A percentile compares a stretch with the other conserved stretches of the same genome.
Conservation (phyloP, 192 early-diverging fungal species). For the Helicostylum pulchrum region DNA sequence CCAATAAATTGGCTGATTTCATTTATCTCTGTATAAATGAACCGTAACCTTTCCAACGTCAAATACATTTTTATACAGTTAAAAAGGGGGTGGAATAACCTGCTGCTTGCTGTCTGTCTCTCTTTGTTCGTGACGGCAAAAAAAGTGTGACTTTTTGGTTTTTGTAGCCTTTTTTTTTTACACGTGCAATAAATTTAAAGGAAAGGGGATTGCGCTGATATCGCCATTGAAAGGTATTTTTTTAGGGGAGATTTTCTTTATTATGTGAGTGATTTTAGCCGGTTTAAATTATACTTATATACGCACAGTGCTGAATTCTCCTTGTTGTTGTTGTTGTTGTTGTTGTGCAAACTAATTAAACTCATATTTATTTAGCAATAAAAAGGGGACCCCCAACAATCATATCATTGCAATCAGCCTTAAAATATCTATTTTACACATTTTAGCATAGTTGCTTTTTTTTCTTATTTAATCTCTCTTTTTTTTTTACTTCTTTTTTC, state of each 20-base stretch:
- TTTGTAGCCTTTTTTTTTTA: background rate
- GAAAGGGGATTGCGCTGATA: conserved; percentile 4
- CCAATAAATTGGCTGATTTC: conserved; percentile 5
- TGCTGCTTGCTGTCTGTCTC: no score
- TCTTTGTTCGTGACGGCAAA: no score
- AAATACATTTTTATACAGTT: background rate
- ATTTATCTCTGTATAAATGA: background rate
- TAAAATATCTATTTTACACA: background rate
- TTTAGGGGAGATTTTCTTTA: no score
- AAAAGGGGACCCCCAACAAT: no score
- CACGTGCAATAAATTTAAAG: conserved; percentile 5
- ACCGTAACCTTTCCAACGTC: conserved; percentile 10
- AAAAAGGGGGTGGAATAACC: no score
- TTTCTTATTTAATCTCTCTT: background rate
- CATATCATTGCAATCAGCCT: no score
- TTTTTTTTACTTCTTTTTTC: conserved; percentile 6
- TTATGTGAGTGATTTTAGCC: conserved; percentile 14
- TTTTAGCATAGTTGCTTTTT: background rate
- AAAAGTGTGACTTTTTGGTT: conserved; percentile 8
- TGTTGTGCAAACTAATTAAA: no score
- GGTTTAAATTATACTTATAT: background rate
- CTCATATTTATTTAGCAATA: no score
- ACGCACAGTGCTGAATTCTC: background rate
- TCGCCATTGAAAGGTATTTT: conserved; percentile 7
- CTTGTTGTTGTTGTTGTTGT: no score